These are phyloP conservation scores for Penicillium ucsense DNA, from an alignment of 495 filamentous ascomycete species.

Conservation along the genomic window DNA sequence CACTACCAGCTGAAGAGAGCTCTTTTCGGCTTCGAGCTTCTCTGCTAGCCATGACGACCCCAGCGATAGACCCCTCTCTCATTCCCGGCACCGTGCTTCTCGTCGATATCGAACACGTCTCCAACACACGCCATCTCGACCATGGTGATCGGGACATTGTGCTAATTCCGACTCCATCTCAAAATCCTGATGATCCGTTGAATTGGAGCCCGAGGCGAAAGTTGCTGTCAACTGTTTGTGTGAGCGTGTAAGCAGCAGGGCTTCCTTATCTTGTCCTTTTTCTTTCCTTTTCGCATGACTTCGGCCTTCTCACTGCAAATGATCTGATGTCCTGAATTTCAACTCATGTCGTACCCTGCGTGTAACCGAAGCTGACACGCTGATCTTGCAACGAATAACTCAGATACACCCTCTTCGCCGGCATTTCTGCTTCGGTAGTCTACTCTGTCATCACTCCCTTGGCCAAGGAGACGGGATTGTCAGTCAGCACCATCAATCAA, in stretches of 20 bases:
- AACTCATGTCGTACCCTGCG: background rate
- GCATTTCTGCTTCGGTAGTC: conserved; percentile 49
- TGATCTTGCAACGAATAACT: too few species aligned
- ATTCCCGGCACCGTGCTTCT: conserved; percentile 47
- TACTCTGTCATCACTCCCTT: conserved; percentile 54
- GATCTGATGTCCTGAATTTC: background rate
- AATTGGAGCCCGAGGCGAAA: conserved; percentile 52
- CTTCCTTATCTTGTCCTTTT: too few species aligned
- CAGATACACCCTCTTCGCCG: conserved; percentile 50
- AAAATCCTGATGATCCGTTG: conserved; percentile 51
- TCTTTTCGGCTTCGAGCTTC: too few species aligned
- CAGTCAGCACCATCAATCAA: conserved; percentile 43
- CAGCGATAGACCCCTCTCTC: conserved; percentile 27
- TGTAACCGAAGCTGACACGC: background rate
- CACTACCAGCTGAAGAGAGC: too few species aligned
- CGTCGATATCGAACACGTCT: conserved; percentile 42
- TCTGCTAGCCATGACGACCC: conserved; percentile 14
- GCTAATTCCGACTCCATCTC: conserved; percentile 48
- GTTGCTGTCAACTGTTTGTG: conserved; percentile 39
- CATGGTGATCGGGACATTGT: conserved; percentile 40
- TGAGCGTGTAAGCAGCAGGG: conserved; percentile 26
- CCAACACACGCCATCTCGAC: conserved; percentile 33
- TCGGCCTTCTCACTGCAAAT: too few species aligned
- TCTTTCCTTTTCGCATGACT: too few species aligned
- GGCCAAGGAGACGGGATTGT: conserved; percentile 44